These are phyloP conservation scores for Ammopiptanthus mongolicus DNA, from an alignment of 306 rosid species.

Conservation along the genomic window DNA sequence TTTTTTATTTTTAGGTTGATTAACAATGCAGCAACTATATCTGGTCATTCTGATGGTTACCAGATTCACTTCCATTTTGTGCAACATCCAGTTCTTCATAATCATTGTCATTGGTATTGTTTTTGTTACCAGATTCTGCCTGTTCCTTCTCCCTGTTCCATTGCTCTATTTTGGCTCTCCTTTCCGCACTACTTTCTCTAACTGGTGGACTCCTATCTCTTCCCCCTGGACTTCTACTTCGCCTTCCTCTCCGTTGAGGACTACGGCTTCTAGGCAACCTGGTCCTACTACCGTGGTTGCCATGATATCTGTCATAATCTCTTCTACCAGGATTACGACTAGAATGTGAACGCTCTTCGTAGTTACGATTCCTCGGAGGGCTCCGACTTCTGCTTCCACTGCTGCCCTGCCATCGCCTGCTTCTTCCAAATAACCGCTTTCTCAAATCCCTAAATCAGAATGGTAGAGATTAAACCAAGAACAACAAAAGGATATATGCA, in stretches of 20 bases:
- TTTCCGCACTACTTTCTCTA: constrained; percentile 90
- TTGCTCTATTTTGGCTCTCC: constrained; percentile 94
- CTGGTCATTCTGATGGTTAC: constrained; percentile 29
- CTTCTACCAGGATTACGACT: constrained; percentile 69
- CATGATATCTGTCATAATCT: constrained; percentile 67
- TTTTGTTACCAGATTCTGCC: constrained; percentile 38
- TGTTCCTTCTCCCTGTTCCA: constrained; percentile 91
- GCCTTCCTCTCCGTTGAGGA: constrained; percentile 71
- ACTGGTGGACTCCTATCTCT: constrained; percentile 64
- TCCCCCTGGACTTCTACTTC: constrained; percentile 86
- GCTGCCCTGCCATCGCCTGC: constrained; percentile 54
- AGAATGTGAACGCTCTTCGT: constrained; percentile 69
- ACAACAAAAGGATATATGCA: not conserved
- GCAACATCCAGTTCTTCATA: constrained; percentile 37
- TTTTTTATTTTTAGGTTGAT: not conserved
- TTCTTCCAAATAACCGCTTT: constrained; percentile 80
- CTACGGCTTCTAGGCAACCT: constrained; percentile 81
- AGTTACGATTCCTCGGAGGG: constrained; percentile 68
- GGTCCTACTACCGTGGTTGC: constrained; percentile 49
- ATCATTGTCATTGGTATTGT: constrained; percentile 32
- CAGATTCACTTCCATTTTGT: constrained; percentile 46
- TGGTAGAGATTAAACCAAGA: not conserved
- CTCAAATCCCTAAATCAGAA: constrained; percentile 71
- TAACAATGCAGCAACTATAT: constrained; percentile 32
- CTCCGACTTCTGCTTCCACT: constrained; percentile 84